Evolutionary conservation across 441 rosid species (phyloP), one percentile per base, ranked within the genome.

Genomic region (Geranium incanum): DNA sequence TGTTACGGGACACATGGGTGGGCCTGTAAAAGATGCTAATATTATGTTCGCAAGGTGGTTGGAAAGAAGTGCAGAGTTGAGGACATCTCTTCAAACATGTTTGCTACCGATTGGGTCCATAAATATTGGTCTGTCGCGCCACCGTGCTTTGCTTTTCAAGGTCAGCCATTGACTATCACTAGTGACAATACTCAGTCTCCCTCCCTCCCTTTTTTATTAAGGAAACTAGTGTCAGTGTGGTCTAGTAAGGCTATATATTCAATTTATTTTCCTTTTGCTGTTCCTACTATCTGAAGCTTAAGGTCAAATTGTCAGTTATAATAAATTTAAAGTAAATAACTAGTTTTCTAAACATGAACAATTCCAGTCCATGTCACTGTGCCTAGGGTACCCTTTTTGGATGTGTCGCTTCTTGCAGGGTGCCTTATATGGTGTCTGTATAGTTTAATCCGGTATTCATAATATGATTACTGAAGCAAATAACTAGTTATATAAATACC

Each of bases 141-240:
- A 95, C 74, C 99, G 99, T 69, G 95, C 99, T 78, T 85, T 95
- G 77, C 97, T 95, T 85, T 95, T 95, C 83, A 95, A 95, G 99
- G 99, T 92, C 52, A 70, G 81, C 70, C 71, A 13, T 69, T 33
- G 73, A 65, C 70, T 69, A 70, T 71, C 57, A 59, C 60, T 68
- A 19, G 16, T 68, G 62, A 50, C 52, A 71, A 18, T 41, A 69
- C n/a, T 39, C 18, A 13, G 59, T 33, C 64, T 15, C 8, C 64
- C 23, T 21, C 64, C 33, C 50, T 7, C 33, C 33, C 50, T 43
- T 43, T 28, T 43, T 18, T 59, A 59, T 18, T 18, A 21, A 59
- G 11, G 3, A 8, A 59, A 59, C 28, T 59, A 59, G 64, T 59
- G 64, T 7, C 7, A 59, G 23, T 59, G 9, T 59, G 9, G 64